Evolutionary conservation across 306 rosid genomes (phyloP), one percentile per base, ranked within the genome.

Genomic region (Aeschynomene evenia): DNA sequence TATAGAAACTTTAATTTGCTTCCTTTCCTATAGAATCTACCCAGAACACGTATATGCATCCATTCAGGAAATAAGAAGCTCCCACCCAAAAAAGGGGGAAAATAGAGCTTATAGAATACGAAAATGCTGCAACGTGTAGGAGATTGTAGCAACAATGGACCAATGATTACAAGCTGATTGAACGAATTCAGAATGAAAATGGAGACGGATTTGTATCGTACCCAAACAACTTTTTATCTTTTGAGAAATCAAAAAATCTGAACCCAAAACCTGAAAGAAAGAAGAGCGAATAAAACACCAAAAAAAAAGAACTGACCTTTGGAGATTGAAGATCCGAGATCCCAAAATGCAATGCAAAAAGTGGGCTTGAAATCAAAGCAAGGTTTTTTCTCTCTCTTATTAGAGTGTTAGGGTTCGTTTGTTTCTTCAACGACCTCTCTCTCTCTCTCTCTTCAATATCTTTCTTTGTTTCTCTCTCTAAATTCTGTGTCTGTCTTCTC

Each of bases 301-400:
- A 33, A 60, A n/a, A 43, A 9, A 66, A 68, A 53, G 46, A 63
- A 9, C 42, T 51, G 45, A 88, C 94, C 91, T 81, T 74, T 64
- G 75, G 29, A 57, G 81, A 77, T 61, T 70, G 76, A 80, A 72
- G 82, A 84, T 78, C 82, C 89, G 78, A 87, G 91, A 90, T 90
- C 89, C 84, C 79, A 55, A 66, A 84, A 84, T 71, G 86, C 67
- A 84, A 80, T 71, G 81, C 65, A 39, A 63, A 60, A 28, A 13
- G 50, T 18, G 81, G 73, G 76, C 73, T 84, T 63, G 80, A 85
- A 74, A 74, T 74, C 65, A 53, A 80, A 81, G 77, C 69, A 75
- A 52, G 18, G 68, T 28, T 50, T 49, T 69, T 18, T 70, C 53
- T 66, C 58, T 62, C 72, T 73, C 68, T 75, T 61, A n/a, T 66